These are phyloP conservation scores for Voacanga thouarsii DNA, from an alignment of 257 asterid species.

Conservation along the genomic window DNA sequence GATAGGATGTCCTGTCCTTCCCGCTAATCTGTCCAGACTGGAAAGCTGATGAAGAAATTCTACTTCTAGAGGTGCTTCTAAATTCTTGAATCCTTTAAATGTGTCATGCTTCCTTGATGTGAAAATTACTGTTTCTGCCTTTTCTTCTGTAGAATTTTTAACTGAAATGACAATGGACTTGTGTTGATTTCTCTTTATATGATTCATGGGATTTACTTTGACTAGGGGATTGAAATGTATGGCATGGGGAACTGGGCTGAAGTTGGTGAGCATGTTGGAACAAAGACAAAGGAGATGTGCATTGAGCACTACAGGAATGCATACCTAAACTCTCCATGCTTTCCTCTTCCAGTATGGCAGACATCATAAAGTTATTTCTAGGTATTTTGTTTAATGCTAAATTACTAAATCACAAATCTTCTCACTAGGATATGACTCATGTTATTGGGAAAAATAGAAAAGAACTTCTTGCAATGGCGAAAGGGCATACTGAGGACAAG, in stretches of 20 bases:
- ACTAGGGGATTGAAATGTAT: slow-evolving; percentile 83
- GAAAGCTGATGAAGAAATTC: slow-evolving; percentile 93
- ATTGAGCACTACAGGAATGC: slow-evolving; percentile 68
- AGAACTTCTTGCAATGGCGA: slow-evolving; percentile 83
- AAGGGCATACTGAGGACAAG: slow-evolving; percentile 60
- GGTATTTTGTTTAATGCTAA: slow-evolving; percentile 17
- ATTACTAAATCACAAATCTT: background rate
- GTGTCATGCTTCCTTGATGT: slow-evolving; percentile 3
- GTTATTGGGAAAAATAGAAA: slow-evolving; percentile 70
- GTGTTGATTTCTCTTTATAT: slow-evolving; percentile 4
- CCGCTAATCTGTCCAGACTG: slow-evolving; percentile 83
- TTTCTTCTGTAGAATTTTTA: background rate
- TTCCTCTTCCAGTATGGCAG: slow-evolving; percentile 74
- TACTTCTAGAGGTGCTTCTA: slow-evolving; percentile 71
- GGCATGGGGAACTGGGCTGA: slow-evolving; percentile 94
- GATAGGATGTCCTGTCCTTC: slow-evolving; percentile 68
- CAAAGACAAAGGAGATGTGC: slow-evolving; percentile 73
- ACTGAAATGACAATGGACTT: background rate
- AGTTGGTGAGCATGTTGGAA: slow-evolving; percentile 89
- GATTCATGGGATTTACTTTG: slow-evolving; percentile 18
- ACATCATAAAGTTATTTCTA: slow-evolving; percentile 18
- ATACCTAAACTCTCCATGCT: slow-evolving; percentile 75
- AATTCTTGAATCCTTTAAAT: slow-evolving; percentile 5
- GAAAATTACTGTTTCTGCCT: background rate
- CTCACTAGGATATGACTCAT: slow-evolving; percentile 73